phyloP scores from a whole-genome alignment of 225 moss, liverwort and hornwort species.

The Antitrichia curtipendula region DNA sequence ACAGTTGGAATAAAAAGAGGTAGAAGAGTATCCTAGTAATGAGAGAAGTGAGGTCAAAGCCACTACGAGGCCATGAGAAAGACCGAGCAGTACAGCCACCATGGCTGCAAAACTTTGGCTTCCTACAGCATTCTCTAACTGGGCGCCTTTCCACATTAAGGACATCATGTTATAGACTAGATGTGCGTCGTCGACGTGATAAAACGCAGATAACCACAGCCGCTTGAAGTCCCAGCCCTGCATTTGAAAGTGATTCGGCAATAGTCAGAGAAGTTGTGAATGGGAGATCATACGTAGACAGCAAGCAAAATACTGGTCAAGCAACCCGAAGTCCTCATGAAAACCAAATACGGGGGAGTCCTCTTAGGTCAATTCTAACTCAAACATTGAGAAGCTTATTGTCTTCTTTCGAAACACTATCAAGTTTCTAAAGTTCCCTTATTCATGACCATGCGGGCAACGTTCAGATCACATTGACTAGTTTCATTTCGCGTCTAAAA shows the following conservation, averaged over 20 bases:
- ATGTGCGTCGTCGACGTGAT: constrained; percentile 71
- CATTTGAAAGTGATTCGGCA: not conserved
- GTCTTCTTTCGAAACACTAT: not conserved
- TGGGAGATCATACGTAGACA: not conserved
- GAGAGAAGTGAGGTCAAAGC: constrained; percentile 41
- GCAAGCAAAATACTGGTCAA: not conserved
- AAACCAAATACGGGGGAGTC: not conserved
- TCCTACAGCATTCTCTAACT: constrained; percentile 56
- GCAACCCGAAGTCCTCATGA: not conserved
- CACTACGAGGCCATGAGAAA: constrained; percentile 60
- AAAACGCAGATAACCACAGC: constrained; percentile 71
- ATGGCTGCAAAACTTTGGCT: constrained; percentile 53
- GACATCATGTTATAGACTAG: constrained; percentile 76
- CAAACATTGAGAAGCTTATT: not conserved
- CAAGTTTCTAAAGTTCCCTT: not conserved
- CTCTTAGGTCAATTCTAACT: not conserved
- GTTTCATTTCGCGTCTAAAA: not conserved
- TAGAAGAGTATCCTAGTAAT: constrained; percentile 2
- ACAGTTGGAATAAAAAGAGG: constrained; percentile 50
- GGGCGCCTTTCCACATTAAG: constrained; percentile 66
- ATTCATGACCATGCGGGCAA: no score
- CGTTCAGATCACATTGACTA: not conserved
- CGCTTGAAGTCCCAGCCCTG: constrained; percentile 65
- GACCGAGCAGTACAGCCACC: constrained; percentile 51
- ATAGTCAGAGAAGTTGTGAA: not conserved